These are phyloP conservation scores for Geotrichum ghanense DNA, from an alignment of 805 yeast species.

Conservation along the genomic window DNA sequence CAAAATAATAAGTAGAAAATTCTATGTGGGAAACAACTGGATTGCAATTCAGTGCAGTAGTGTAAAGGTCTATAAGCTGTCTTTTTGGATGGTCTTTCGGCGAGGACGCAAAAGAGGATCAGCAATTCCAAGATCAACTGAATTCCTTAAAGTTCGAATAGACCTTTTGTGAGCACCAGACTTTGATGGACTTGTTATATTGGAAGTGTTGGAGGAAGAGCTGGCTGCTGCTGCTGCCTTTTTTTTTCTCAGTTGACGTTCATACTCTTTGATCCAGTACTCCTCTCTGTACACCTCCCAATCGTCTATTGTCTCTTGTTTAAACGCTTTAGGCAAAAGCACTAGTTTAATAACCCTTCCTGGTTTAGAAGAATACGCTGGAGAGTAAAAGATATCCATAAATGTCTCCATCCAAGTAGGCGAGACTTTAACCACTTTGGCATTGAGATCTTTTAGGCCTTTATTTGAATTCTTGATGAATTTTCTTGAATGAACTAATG, in stretches of 20 bases:
- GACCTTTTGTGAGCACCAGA: not conserved
- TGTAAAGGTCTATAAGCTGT: not conserved
- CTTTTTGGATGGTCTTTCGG: not conserved
- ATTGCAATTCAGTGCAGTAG: too few relatives aligned
- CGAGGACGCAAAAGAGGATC: not conserved
- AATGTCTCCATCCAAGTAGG: constrained; percentile 20
- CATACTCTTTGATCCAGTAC: constrained; percentile 80
- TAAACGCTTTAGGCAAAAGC: constrained; percentile 70
- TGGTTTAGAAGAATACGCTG: constrained; percentile 16
- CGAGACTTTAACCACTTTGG: constrained; percentile 42
- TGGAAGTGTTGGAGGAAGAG: not conserved
- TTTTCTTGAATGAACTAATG: constrained; percentile 70
- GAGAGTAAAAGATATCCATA: constrained; percentile 18
- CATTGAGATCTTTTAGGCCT: constrained; percentile 75
- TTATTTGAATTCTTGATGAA: constrained; percentile 78
- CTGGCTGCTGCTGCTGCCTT: not conserved
- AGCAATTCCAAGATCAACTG: not conserved
- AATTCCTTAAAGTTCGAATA: not conserved
- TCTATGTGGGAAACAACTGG: too few relatives aligned
- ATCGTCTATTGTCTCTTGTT: constrained; percentile 74
- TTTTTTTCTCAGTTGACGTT: constrained; percentile 5
- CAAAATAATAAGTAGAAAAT: too few relatives aligned
- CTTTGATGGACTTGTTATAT: not conserved
- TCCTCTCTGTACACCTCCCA: constrained; percentile 93
- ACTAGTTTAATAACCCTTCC: constrained; percentile 79